Base-by-base conservation (phyloP, 192 early-diverging fungal species). In the Rhizoclosmatium globosum region DNA sequence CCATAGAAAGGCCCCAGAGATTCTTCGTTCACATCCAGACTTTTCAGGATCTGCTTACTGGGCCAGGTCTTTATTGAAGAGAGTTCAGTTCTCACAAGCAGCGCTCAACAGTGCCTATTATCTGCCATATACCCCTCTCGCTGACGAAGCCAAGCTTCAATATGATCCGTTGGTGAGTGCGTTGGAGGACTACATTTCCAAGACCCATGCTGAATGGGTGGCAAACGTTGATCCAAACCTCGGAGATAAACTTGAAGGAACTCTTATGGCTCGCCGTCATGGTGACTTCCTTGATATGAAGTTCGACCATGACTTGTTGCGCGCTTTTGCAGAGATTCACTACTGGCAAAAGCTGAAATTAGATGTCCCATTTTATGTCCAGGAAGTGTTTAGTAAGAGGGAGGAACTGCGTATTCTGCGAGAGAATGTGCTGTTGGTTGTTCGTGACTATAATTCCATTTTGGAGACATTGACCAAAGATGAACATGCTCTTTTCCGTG, bases 381-480 rank as follows among this genome's bases (percentile, higher is more conserved):
- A 91, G 65, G 90, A 91, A 75, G 76, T 90, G 9, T 89, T 84
- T 68, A 84, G 83, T 76, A 91, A 91, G 79, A 72, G 80, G 39
- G 90, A 91, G 70, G 90, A 91, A 73, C 79, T 91, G 3, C 78
- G 90, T 11, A 80, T 89, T 38, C 66, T 91, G 15, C 76, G 90
- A 19, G 90, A 91, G 65, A 91, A 91, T 68, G 88, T 91, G 4
- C 69, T 91, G 64, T 81, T 91, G 4, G 90, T 91, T 2, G 84
- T 91, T 4, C 59, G 90, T n/a, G 90, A 91, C 68, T 91, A 91
- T 80, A 91, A 91, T 81, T 85, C 79, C 64, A 91, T 91, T 68
- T 81, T 89, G 71, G 87, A 91, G 60, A 87, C 83, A 1, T 73
- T 91, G 44, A 83, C 86, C 7, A 77, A 83, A 47, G 87, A 89